A percentile compares a stretch with the other conserved stretches of the same genome.
phyloP scores from a whole-genome alignment of 2,329 filamentous ascomycete species.

The Teratosphaeria destructans region DNA sequence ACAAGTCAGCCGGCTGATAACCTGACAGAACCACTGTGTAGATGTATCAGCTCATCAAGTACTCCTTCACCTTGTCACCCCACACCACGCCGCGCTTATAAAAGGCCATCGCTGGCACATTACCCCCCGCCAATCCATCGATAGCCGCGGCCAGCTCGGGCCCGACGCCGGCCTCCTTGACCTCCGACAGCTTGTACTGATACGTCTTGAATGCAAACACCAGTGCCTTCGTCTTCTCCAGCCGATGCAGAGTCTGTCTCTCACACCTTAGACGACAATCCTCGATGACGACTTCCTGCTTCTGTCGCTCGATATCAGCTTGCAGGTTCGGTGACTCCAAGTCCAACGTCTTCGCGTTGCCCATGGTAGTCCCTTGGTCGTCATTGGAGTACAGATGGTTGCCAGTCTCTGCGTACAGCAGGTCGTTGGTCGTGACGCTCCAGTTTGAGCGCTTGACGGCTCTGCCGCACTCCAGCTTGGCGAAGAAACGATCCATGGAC shows the following conservation, averaged over 20 bases:
- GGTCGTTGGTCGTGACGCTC: slow-evolving; percentile 33
- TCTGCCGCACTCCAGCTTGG: slow-evolving; percentile 41
- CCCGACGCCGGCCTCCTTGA: slow-evolving; percentile 49
- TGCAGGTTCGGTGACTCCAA: slow-evolving; percentile 9
- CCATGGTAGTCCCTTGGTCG: slow-evolving; percentile 14
- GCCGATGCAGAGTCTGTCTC: slow-evolving; percentile 50
- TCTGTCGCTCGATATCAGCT: slow-evolving; percentile 19
- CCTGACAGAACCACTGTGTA: neutral
- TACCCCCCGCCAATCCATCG: slow-evolving; percentile 48
- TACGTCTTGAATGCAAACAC: slow-evolving; percentile 57
- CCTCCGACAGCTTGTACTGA: slow-evolving; percentile 43
- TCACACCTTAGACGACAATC: slow-evolving; percentile 44
- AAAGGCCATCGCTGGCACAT: slow-evolving; percentile 45
- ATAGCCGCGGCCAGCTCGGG: slow-evolving; percentile 44
- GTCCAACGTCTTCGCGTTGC: slow-evolving; percentile 7
- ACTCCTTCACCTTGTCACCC: slow-evolving; percentile 45
- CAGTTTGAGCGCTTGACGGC: slow-evolving; percentile 49
- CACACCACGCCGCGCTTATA: slow-evolving; percentile 51
- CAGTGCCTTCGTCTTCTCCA: slow-evolving; percentile 44
- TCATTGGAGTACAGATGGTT: slow-evolving; percentile 31
- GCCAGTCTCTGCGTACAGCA: slow-evolving; percentile 31
- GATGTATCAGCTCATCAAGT: slow-evolving; percentile 25
- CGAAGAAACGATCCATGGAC: slow-evolving; percentile 54
- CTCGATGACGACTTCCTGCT: slow-evolving; percentile 26
- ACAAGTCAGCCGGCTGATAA: neutral